phyloP scores from a whole-genome alignment of 306 rosid genomes.

The Cicer chorassanicum region DNA sequence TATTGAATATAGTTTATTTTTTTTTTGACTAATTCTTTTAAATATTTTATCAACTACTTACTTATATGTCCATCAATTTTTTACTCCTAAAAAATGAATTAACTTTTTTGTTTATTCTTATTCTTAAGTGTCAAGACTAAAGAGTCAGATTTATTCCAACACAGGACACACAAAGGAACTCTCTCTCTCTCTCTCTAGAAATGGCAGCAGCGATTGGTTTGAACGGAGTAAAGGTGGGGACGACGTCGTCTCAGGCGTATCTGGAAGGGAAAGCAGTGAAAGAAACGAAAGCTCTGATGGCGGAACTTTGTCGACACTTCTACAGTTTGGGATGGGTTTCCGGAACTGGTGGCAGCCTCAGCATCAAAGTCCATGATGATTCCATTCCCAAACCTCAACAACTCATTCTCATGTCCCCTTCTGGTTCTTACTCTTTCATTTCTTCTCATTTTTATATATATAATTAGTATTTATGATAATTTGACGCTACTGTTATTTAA shows the following conservation, averaged over 20 bases:
- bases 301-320: slow-evolving; percentile 94
- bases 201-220: slow-evolving; percentile 52
- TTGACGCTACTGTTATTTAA: too few relatives aligned
- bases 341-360: slow-evolving; percentile 96
- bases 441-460: not conserved
- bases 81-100: too few relatives aligned
- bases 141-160: not conserved
- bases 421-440: slow-evolving; percentile 55
- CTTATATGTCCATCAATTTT: too few relatives aligned
- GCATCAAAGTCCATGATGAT: slow-evolving; percentile 81
- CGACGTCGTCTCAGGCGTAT: slow-evolving; percentile 67
- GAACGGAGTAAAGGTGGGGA: slow-evolving; percentile 57
- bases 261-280: slow-evolving; percentile 67
- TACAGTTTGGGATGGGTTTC: slow-evolving; percentile 92
- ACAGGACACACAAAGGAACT: not conserved
- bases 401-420: slow-evolving; percentile 81
- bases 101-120: too few relatives aligned
- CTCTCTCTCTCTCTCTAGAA: slow-evolving; percentile 45
- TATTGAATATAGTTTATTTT: too few relatives aligned
- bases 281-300: slow-evolving; percentile 72
- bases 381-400: slow-evolving; percentile 75
- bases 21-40: too few relatives aligned
- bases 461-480: too few relatives aligned
- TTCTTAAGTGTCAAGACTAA: too few relatives aligned
- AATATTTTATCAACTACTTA: too few relatives aligned